phyloP scores from a whole-genome alignment of 140 eudicot genomes.

The Stevia rebaudiana region DNA sequence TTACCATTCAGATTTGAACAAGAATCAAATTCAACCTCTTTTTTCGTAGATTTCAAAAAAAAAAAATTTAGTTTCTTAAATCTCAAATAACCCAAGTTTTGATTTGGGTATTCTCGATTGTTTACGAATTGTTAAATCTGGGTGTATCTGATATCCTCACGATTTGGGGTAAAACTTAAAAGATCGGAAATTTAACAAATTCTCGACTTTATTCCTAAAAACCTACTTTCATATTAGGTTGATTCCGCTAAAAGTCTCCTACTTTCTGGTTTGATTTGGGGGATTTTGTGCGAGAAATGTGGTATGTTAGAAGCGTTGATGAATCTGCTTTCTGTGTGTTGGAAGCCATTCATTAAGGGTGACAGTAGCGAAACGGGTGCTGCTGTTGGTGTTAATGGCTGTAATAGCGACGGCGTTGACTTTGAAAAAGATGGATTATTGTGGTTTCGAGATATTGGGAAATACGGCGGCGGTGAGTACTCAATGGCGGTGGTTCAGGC shows the following conservation, averaged over 20 bases:
- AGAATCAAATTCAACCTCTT: too few relatives aligned
- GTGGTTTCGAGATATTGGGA: slow-evolving; percentile 64
- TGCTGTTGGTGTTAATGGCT: slow-evolving; percentile 23
- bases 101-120: slow-evolving; percentile 2
- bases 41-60: too few relatives aligned
- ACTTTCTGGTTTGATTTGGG: slow-evolving; percentile 21
- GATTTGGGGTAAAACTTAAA: slow-evolving; percentile 4
- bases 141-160: not conserved
- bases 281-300: slow-evolving; percentile 49
- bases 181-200: not conserved
- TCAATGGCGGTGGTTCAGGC: slow-evolving; percentile 86
- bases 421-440: slow-evolving; percentile 52
- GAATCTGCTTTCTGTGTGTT: slow-evolving; percentile 65
- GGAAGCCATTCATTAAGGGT: slow-evolving; percentile 50
- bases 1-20: too few relatives aligned
- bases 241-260: slow-evolving; percentile 1
- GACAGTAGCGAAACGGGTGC: slow-evolving; percentile 22
- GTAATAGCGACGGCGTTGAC: slow-evolving; percentile 31
- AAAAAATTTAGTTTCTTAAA: too few relatives aligned
- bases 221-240: too few relatives aligned
- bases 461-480: slow-evolving; percentile 54
- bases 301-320: slow-evolving; percentile 55
- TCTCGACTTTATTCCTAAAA: too few relatives aligned
- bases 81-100: not conserved
- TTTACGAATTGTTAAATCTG: not conserved